Base-by-base conservation (phyloP, 1,284 basidiomycete species). In the Schizophyllum commune region DNA sequence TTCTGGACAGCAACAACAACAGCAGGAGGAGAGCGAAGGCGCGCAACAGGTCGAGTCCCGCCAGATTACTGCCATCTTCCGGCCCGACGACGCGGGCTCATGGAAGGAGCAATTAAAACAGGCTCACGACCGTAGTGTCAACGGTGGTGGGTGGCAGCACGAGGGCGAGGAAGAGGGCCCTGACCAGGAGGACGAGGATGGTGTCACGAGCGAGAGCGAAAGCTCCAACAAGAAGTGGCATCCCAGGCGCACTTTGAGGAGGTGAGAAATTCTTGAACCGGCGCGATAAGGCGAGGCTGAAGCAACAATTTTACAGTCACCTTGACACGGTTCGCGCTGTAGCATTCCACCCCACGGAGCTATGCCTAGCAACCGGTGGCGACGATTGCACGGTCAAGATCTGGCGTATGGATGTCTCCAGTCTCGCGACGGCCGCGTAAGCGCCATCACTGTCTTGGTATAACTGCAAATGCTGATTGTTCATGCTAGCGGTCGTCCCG, bases 371-470 rank as follows among this genome's bases (percentile, higher is more conserved):
- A 9, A 94, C 92, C 53, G 96, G 91, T 51, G 92, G 94, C 52
- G 96, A 98, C 73, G 97, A 99, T 72, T 92, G 86, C 72, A 96
- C 94, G 13, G 89, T 99, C 66, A 99, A 98, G 75, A 86, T 98
- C 64, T 99, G 96, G 96, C 82, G 91, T 64, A 83, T 94, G 77
- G 91, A 93, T 66, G 82, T 88, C 22, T 75, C 83, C 39, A 80
- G 83, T 66, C 76, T 93, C 61, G 82, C 88, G 19, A 88, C 89
- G 55, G 84, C 87, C 63, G 79, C 78, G 89, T 91, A 76, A 69
- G 87, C 83, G 62, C 62, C 66, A 54, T 60, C 32, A 59, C 32
- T 22, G 19, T 57, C 60, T 63, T 52, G 57, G 59, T 5, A 6
- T 20, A 19, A 55, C 3, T 33, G 56, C 60, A 61, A 64, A 57